Conservation (phyloP, 2,329 filamentous ascomycete genomes). For the Teratosphaeria nubilosa region DNA sequence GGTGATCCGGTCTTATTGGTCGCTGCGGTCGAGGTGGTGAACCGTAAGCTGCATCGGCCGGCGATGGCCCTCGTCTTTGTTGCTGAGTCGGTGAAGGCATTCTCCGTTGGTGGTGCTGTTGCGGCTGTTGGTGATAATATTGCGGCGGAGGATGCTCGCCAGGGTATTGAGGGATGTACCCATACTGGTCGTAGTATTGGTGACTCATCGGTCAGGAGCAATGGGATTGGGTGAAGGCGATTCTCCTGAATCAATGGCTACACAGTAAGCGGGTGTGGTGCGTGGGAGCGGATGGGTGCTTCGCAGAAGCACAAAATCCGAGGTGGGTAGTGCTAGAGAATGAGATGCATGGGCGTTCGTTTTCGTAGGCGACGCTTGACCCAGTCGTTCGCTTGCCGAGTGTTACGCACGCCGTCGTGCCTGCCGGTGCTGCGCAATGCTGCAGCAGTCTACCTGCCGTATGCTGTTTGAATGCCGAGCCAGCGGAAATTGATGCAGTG, state of each 20-base stretch:
- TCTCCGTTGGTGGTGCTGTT: neutral
- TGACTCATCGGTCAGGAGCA: slow-evolving; percentile 6
- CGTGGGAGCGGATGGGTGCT: neutral
- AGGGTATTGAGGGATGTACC: slow-evolving; percentile 8
- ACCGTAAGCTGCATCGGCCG: slow-evolving; percentile 1
- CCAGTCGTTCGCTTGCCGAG: neutral
- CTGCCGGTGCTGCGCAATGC: slow-evolving; percentile 1
- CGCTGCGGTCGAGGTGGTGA: slow-evolving; percentile 9
- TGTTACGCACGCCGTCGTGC: neutral
- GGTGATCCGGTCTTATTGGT: slow-evolving; percentile 10
- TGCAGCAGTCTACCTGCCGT: slow-evolving; percentile 1
- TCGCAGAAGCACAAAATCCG: neutral
- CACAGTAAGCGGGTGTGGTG: neutral
- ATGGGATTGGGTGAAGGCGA: neutral
- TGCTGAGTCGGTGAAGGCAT: slow-evolving; percentile 1
- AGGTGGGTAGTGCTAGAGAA: neutral
- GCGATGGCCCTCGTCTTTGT: slow-evolving; percentile 1
- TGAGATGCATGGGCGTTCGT: neutral
- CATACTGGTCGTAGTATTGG: slow-evolving; percentile 5
- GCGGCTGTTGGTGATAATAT: neutral
- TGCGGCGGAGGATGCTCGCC: neutral
- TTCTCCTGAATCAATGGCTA: neutral
- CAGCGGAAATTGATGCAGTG: neutral
- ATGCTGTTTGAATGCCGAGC: neutral
- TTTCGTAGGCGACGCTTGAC: neutral